These are phyloP conservation scores for Capsicum chinense DNA, from an alignment of 257 asterid species.

Conservation along the genomic window DNA sequence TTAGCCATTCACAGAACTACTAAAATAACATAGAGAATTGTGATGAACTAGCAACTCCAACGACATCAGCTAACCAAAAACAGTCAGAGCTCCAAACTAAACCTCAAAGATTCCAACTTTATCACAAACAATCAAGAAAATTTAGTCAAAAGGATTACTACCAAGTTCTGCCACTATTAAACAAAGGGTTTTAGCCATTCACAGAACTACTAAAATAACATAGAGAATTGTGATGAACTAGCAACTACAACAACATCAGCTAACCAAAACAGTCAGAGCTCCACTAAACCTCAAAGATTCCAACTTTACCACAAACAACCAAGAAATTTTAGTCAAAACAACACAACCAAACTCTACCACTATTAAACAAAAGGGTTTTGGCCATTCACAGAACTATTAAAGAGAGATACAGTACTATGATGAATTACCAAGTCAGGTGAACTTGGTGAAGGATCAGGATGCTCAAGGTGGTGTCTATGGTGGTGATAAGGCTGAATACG, in stretches of 20 bases:
- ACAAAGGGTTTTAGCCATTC: not conserved
- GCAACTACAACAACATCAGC: not conserved
- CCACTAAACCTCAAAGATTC: too few relatives aligned
- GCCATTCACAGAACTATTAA: not conserved
- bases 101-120: slow-evolving; percentile 11
- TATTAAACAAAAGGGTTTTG: not conserved
- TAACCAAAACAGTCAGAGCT: too few relatives aligned
- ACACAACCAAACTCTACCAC: too few relatives aligned
- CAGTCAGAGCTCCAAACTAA: too few relatives aligned
- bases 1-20: not conserved
- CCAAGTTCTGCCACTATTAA: slow-evolving; percentile 11
- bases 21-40: not conserved
- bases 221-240: not conserved
- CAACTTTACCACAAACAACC: too few relatives aligned
- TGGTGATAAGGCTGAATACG: slow-evolving; percentile 53
- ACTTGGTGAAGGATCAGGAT: slow-evolving; percentile 67
- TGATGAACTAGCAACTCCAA: not conserved
- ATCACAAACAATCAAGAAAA: slow-evolving; percentile 21
- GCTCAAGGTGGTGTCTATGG: slow-evolving; percentile 44
- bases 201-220: too few relatives aligned
- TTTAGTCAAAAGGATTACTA: not conserved
- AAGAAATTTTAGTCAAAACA: too few relatives aligned
- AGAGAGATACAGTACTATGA: not conserved
- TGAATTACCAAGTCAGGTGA: slow-evolving; percentile 68
- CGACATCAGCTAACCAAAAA: not conserved